Evolutionary conservation across 2,329 filamentous ascomycete species (phyloP).

Genomic region (Pezicula radicicola): DNA sequence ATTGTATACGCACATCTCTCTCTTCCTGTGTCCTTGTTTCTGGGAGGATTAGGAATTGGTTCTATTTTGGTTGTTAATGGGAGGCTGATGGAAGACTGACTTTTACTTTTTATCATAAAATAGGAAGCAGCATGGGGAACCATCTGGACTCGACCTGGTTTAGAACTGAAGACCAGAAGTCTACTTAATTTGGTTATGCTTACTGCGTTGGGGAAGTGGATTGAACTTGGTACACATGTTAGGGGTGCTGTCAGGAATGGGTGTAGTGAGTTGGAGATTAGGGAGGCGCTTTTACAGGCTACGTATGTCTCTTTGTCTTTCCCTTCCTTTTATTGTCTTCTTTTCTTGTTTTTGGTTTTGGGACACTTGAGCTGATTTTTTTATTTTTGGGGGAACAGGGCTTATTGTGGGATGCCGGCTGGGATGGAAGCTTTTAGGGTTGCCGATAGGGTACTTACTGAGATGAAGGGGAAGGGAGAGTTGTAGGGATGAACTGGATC

Average conservation of each 20-base stretch:
- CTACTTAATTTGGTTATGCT: slow-evolving; percentile 27
- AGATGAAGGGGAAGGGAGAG: slow-evolving; percentile 27
- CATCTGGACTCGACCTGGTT: slow-evolving; percentile 26
- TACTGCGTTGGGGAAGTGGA: slow-evolving; percentile 25
- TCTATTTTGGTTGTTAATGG: too few relatives aligned
- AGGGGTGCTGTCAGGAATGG: slow-evolving; percentile 27
- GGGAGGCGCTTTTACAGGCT: slow-evolving; percentile 26
- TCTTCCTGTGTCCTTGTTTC: too few relatives aligned
- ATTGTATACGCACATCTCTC: background rate
- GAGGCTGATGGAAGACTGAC: too few relatives aligned
- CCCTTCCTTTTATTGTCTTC: background rate
- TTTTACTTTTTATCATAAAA: background rate
- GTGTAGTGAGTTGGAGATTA: slow-evolving; percentile 23
- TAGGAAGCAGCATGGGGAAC: slow-evolving; percentile 27
- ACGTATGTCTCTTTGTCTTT: slow-evolving; percentile 13
- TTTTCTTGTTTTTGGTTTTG: background rate
- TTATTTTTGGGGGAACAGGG: slow-evolving; percentile 10
- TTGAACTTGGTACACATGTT: slow-evolving; percentile 27
- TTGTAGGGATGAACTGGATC: slow-evolving; percentile 2
- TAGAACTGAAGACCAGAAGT: slow-evolving; percentile 21
- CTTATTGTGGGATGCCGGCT: slow-evolving; percentile 27
- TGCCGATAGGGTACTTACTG: slow-evolving; percentile 24
- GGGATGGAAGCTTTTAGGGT: slow-evolving; percentile 26
- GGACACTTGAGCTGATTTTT: background rate
- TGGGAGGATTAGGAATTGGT: too few relatives aligned